phyloP scores from a whole-genome alignment of 2,329 filamentous ascomycete genomes.

The Colletotrichum chrysophilum region DNA sequence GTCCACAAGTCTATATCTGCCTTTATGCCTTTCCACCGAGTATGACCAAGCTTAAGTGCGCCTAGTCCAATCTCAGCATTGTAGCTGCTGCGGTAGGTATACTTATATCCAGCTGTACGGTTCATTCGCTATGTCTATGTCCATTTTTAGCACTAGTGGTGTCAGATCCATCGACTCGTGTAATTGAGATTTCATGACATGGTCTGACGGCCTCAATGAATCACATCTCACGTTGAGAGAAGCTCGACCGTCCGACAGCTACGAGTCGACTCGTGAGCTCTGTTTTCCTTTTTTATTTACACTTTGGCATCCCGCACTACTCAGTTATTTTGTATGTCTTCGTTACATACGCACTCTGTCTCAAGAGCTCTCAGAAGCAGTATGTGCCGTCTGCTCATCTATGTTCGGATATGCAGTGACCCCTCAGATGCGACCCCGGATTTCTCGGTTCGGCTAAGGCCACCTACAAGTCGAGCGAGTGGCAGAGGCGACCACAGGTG shows the following conservation, averaged over 20 bases:
- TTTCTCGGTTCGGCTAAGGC: not conserved
- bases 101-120: not conserved
- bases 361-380: not conserved
- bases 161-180: not conserved
- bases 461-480: not conserved
- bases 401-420: not conserved
- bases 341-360: too few relatives aligned
- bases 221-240: fast-evolving
- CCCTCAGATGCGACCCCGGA: not conserved
- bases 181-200: not conserved
- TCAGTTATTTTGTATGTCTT: not conserved
- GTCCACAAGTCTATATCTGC: not conserved
- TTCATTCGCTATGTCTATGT: not conserved
- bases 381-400: not conserved
- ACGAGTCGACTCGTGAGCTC: not conserved
- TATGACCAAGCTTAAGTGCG: not conserved
- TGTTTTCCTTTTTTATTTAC: fast-evolving
- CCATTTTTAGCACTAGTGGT: not conserved
- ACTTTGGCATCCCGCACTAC: not conserved
- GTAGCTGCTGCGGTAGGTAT: not conserved
- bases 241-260: not conserved
- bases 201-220: not conserved
- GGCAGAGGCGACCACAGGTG: not conserved
- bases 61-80: fast-evolving
- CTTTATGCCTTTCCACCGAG: not conserved